Evolutionary conservation across 2,329 filamentous ascomycete genomes (phyloP).

Genomic region (Neurospora sp.): DNA sequence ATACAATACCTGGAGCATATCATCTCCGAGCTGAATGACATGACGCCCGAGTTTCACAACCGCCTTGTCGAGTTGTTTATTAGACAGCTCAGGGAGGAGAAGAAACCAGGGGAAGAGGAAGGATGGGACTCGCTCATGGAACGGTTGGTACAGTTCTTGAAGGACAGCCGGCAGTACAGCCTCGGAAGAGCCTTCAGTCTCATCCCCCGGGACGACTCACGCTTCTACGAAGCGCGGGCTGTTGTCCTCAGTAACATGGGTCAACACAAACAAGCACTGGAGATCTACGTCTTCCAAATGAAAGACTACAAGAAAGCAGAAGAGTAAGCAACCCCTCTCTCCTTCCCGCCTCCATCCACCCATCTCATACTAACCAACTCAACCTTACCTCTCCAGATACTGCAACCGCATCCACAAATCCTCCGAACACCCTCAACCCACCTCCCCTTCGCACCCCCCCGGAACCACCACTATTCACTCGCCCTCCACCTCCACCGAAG

Average conservation of each 20-base stretch:
- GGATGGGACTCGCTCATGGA: slow-evolving; percentile 50
- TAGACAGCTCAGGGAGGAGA: slow-evolving; percentile 42
- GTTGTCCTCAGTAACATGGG: slow-evolving; percentile 92
- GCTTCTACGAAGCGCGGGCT: slow-evolving; percentile 82
- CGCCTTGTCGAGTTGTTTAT: slow-evolving; percentile 61
- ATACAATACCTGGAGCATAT: slow-evolving; percentile 83
- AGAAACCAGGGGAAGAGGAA: slow-evolving; percentile 29
- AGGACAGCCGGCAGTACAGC: slow-evolving; percentile 71
- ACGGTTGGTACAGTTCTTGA: slow-evolving; percentile 65
- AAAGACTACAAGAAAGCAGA: slow-evolving; percentile 82
- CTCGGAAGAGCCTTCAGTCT: slow-evolving; percentile 65
- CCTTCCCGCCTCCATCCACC: background rate
- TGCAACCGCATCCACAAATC: slow-evolving; percentile 76
- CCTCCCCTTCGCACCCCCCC: slow-evolving; percentile 22
- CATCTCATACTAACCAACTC: background rate
- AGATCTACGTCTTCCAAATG: slow-evolving; percentile 95
- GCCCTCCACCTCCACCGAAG: slow-evolving; percentile 22
- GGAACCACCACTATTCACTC: slow-evolving; percentile 15
- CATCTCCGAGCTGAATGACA: slow-evolving; percentile 76
- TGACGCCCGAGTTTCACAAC: slow-evolving; percentile 81
- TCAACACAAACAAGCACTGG: slow-evolving; percentile 87
- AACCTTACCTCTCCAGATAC: slow-evolving; percentile 45
- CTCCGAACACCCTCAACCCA: slow-evolving; percentile 31
- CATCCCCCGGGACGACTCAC: slow-evolving; percentile 71
- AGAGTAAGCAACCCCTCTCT: slow-evolving; percentile 51